phyloP scores from a whole-genome alignment of 768 basidiomycete species.

The Rhodosporidiobolus odoratus region DNA sequence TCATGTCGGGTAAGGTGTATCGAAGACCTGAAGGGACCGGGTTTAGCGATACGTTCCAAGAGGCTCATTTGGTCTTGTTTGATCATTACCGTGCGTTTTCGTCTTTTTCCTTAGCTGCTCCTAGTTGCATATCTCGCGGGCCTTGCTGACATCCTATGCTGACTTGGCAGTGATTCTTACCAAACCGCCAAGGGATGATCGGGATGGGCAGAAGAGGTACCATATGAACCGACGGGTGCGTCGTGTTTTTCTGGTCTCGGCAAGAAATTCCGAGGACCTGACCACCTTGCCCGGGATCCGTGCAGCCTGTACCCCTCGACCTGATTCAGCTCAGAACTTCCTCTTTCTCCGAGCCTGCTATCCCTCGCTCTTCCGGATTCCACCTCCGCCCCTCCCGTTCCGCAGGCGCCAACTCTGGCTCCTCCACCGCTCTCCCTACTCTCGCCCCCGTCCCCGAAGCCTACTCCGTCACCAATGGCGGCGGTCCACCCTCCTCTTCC shows the following conservation, averaged over 20 bases:
- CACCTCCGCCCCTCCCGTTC: conserved; percentile 21
- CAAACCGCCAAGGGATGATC: conserved; percentile 62
- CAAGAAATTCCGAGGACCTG: no score
- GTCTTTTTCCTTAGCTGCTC: neutral
- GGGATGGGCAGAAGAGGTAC: conserved; percentile 68
- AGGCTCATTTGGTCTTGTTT: conserved; percentile 82
- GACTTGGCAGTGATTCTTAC: conserved; percentile 69
- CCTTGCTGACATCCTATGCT: neutral
- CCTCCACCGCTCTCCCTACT: neutral
- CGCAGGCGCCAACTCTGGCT: conserved; percentile 58
- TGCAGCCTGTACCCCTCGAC: conserved; percentile 85
- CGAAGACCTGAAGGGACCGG: conserved; percentile 77
- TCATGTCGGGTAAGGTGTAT: conserved; percentile 74
- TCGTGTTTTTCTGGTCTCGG: conserved; percentile 2
- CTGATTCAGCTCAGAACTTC: conserved; percentile 60
- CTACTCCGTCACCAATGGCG: neutral
- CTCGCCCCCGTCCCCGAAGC: neutral
- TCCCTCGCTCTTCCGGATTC: conserved; percentile 24
- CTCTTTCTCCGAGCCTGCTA: conserved; percentile 34
- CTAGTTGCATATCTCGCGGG: neutral
- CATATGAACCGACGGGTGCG: conserved; percentile 72
- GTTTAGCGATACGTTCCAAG: conserved; percentile 73
- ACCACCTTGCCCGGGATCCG: neutral
- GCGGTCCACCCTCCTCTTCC: no score
- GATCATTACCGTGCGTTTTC: conserved; percentile 65